Conservation (phyloP, 805 yeast genomes). For the Maudiozyma barnettii region DNA sequence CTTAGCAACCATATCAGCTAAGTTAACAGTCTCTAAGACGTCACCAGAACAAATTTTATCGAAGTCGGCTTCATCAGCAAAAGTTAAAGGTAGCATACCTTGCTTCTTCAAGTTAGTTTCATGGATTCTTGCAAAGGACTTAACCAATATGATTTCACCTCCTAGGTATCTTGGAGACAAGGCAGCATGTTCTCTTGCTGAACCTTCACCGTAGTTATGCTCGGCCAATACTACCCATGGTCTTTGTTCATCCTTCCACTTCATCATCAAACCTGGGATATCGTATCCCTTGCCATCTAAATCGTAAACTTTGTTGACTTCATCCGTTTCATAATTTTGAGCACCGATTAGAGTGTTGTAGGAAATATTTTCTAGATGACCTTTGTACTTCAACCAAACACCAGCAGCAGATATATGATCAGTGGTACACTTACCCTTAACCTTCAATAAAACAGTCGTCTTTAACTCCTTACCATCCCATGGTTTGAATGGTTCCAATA, state of each 20-base stretch:
- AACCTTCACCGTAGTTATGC: slow-evolving; percentile 98
- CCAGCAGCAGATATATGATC: slow-evolving; percentile 99
- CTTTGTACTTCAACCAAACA: slow-evolving; percentile 96
- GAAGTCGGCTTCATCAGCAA: slow-evolving; percentile 83
- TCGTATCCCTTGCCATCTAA: slow-evolving; percentile 66
- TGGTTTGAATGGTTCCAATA: slow-evolving; percentile 77
- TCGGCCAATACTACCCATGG: slow-evolving; percentile 97
- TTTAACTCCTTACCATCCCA: slow-evolving; percentile 82
- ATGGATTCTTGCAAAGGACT: slow-evolving; percentile 96
- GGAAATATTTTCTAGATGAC: slow-evolving; percentile 91
- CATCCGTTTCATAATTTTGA: slow-evolving; percentile 92
- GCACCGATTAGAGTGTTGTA: slow-evolving; percentile 95
- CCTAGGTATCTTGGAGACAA: slow-evolving; percentile 91
- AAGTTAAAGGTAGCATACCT: slow-evolving; percentile 92
- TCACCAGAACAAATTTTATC: slow-evolving; percentile 75
- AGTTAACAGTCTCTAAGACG: slow-evolving; percentile 60
- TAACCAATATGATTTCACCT: slow-evolving; percentile 78
- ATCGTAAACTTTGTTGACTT: slow-evolving; percentile 85
- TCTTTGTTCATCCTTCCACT: slow-evolving; percentile 76
- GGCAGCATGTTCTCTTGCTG: slow-evolving; percentile 98
- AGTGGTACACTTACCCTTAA: slow-evolving; percentile 96
- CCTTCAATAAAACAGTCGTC: slow-evolving; percentile 73
- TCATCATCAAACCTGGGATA: slow-evolving; percentile 94
- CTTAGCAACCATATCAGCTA: slow-evolving; percentile 67
- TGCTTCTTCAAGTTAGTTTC: slow-evolving; percentile 97